phyloP scores from a whole-genome alignment of 2,329 filamentous ascomycete species.

The Alternaria rosae region DNA sequence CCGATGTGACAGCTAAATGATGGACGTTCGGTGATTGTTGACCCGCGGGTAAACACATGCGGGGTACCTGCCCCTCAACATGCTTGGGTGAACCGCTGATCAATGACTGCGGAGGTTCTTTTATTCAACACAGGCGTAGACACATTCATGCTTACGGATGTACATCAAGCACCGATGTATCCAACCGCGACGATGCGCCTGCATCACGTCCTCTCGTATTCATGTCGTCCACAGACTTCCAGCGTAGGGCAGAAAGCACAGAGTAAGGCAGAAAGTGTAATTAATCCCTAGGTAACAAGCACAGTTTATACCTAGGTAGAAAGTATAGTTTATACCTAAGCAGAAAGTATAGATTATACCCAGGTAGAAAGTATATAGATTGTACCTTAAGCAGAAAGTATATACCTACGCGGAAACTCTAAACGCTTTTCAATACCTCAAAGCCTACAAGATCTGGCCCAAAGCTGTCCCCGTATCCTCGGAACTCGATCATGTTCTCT shows the following conservation, averaged over 20 bases:
- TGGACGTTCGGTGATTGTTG: neutral
- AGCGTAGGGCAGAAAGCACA: neutral
- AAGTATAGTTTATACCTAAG: neutral
- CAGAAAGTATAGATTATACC: neutral
- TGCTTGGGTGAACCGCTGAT: neutral
- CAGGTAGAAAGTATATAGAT: neutral
- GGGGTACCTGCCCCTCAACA: constrained; percentile 1
- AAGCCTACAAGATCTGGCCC: constrained; percentile 44
- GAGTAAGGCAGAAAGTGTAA: neutral
- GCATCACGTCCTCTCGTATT: neutral
- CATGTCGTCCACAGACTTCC: neutral
- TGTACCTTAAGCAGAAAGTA: neutral
- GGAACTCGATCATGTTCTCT: constrained; percentile 33
- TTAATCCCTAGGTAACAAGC: neutral
- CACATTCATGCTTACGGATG: neutral
- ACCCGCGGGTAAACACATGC: constrained; percentile 1
- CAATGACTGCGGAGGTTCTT: neutral
- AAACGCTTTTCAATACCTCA: constrained; percentile 27
- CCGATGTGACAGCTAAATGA: neutral
- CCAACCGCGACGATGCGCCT: neutral
- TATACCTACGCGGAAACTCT: neutral
- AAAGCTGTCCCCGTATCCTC: constrained; percentile 20
- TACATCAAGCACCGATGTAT: neutral
- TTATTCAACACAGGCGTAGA: neutral
- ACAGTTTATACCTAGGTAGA: neutral